Evolutionary conservation across 1,139 yeast species (phyloP).

Genomic region (Candida sanyaensis): DNA sequence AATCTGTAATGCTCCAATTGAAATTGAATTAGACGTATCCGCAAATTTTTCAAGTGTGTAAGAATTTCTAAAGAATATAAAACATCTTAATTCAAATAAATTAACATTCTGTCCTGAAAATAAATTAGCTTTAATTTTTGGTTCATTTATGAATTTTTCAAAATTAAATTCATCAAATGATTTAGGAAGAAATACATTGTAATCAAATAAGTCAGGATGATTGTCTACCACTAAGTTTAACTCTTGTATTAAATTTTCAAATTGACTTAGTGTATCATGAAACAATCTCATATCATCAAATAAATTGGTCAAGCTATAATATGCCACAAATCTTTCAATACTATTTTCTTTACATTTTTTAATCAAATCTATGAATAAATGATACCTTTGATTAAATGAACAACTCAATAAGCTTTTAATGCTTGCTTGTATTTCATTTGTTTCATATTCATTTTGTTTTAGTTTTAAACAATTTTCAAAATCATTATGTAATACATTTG

Average conservation of each 20-base stretch:
- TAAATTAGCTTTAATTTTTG: slow-evolving; percentile 9
- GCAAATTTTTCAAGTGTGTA: slow-evolving; percentile 30
- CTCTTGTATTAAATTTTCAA: slow-evolving; percentile 36
- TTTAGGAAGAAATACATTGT: slow-evolving; percentile 3
- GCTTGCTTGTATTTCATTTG: slow-evolving; percentile 45
- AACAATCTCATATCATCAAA: slow-evolving; percentile 52
- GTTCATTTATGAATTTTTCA: slow-evolving; percentile 15
- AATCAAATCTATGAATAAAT: slow-evolving; percentile 36
- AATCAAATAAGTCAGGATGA: slow-evolving; percentile 15
- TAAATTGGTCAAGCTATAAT: slow-evolving; percentile 28
- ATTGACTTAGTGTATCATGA: slow-evolving; percentile 57
- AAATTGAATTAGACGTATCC: slow-evolving; percentile 20
- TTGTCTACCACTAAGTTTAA: slow-evolving; percentile 20
- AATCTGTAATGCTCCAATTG: slow-evolving; percentile 34
- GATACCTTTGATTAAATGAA: slow-evolving; percentile 51
- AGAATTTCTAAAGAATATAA: slow-evolving; percentile 31
- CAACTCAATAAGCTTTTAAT: slow-evolving; percentile 56
- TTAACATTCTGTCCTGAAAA: slow-evolving; percentile 20
- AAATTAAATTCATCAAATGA: slow-evolving; percentile 20
- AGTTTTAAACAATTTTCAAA: slow-evolving; percentile 42
- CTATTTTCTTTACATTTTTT: slow-evolving; percentile 24
- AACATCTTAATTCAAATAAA: slow-evolving; percentile 26
- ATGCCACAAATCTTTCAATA: slow-evolving; percentile 15
- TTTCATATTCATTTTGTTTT: slow-evolving; percentile 36
- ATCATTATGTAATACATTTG: not conserved